phyloP scores from a whole-genome alignment of 257 asterid species.

The Rubia yunnanensis region DNA sequence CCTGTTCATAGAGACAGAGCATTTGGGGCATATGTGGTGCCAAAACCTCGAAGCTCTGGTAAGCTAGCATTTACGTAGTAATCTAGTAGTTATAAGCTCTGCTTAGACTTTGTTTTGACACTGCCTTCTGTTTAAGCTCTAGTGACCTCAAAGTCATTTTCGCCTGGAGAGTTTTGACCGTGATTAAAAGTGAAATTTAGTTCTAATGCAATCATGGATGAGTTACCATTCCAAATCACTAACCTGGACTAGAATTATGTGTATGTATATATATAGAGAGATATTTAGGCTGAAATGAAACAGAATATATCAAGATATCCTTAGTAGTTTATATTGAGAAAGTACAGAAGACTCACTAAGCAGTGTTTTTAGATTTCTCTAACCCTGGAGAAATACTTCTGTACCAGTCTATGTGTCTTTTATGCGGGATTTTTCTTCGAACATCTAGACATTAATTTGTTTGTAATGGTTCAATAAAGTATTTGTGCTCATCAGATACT shows the following conservation, averaged over 20 bases:
- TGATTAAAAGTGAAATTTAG: not conserved
- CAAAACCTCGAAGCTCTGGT: conserved; percentile 65
- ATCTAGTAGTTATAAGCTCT: not conserved
- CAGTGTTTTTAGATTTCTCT: not conserved
- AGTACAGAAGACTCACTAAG: not conserved
- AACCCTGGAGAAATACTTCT: not conserved
- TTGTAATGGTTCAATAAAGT: not conserved
- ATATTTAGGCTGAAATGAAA: not conserved
- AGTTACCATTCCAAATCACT: not conserved
- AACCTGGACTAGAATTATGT: not conserved
- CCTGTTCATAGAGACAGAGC: conserved; percentile 52
- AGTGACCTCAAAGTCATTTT: not conserved
- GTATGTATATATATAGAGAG: not conserved
- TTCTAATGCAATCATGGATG: not conserved
- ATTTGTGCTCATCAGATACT: not conserved
- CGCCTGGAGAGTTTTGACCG: not conserved
- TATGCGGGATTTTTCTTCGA: not conserved
- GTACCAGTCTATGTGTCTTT: not conserved
- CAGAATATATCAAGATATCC: not conserved
- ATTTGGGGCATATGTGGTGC: conserved; percentile 69
- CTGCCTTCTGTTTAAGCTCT: not conserved
- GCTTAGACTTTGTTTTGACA: not conserved
- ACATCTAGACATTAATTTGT: too few relatives aligned
- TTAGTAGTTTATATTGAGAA: not conserved
- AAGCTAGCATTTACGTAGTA: conserved; percentile 10